A percentile compares a stretch with the other conserved stretches of the same genome.
These are phyloP conservation scores for Entrophospora sp. DNA, from an alignment of 192 early-diverging fungal species.

Conservation along the genomic window DNA sequence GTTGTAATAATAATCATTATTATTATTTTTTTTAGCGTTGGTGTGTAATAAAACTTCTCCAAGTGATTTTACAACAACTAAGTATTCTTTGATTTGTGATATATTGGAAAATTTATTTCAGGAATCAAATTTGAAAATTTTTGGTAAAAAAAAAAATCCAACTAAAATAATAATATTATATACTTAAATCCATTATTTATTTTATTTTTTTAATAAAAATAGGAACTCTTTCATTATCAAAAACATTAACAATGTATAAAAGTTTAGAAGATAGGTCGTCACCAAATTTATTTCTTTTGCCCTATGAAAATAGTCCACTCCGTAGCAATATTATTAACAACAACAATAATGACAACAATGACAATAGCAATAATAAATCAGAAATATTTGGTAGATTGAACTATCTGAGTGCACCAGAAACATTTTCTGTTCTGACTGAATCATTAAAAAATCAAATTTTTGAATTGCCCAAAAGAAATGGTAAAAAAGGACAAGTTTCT, in stretches of 20 bases:
- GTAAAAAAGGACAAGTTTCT: slow-evolving; percentile 35
- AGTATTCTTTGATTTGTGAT: slow-evolving; percentile 10
- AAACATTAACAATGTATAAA: slow-evolving; percentile 20
- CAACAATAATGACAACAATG: no score
- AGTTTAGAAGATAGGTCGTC: neutral
- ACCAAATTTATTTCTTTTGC: slow-evolving; percentile 31
- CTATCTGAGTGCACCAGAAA: slow-evolving; percentile 21
- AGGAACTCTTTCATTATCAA: slow-evolving; percentile 25
- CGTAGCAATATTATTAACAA: no score
- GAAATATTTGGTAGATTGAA: neutral
- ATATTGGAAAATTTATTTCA: slow-evolving; percentile 20
- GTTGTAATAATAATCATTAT: neutral
- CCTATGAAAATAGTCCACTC: neutral
- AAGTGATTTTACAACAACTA: slow-evolving; percentile 20
- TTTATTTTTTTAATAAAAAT: neutral
- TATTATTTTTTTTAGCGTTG: slow-evolving; percentile 21
- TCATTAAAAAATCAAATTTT: slow-evolving; percentile 30
- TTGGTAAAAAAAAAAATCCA: no score
- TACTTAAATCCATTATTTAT: neutral
- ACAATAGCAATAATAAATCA: no score
- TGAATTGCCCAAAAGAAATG: slow-evolving; percentile 25
- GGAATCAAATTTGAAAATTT: slow-evolving; percentile 26
- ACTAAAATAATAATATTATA: neutral
- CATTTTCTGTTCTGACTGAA: slow-evolving; percentile 15
- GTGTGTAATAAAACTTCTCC: slow-evolving; percentile 27